Evolutionary conservation across 768 basidiomycete species (phyloP).

Genomic region (Candolleomyces eurysporus): DNA sequence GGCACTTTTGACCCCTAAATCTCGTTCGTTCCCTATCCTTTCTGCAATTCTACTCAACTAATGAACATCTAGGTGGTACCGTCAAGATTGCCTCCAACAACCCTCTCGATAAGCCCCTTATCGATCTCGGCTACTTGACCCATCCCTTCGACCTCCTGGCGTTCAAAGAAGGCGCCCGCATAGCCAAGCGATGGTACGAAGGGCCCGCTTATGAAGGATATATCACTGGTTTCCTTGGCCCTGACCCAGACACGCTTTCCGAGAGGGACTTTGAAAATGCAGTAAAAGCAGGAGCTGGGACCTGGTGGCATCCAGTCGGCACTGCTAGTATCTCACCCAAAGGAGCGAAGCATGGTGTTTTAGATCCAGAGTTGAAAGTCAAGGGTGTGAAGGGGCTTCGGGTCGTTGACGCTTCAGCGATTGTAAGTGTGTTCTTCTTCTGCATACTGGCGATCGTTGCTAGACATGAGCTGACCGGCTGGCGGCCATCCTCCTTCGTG

Average conservation of each 20-base stretch:
- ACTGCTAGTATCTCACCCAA: constrained; percentile 25
- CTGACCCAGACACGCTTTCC: background rate
- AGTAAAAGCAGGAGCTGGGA: background rate
- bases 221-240: background rate
- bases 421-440: constrained; percentile 16
- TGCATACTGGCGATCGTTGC: too few relatives aligned
- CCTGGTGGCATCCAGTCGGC: constrained; percentile 20
- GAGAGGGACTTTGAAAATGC: background rate
- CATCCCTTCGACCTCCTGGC: too few relatives aligned
- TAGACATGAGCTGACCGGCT: background rate
- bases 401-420: constrained; percentile 32
- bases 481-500: background rate
- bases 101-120: too few relatives aligned
- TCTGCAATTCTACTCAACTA: constrained; percentile 4
- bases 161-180: background rate
- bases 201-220: background rate
- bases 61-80: constrained; percentile 14
- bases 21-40: background rate
- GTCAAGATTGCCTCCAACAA: constrained; percentile 2
- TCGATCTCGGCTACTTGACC: too few relatives aligned
- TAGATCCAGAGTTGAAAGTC: constrained; percentile 28
- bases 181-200: constrained; percentile 1
- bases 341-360: constrained; percentile 23
- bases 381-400: constrained; percentile 29
- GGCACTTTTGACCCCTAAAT: background rate